phyloP scores from a whole-genome alignment of 495 filamentous ascomycete genomes.

The Talaromyces nanjingensis region DNA sequence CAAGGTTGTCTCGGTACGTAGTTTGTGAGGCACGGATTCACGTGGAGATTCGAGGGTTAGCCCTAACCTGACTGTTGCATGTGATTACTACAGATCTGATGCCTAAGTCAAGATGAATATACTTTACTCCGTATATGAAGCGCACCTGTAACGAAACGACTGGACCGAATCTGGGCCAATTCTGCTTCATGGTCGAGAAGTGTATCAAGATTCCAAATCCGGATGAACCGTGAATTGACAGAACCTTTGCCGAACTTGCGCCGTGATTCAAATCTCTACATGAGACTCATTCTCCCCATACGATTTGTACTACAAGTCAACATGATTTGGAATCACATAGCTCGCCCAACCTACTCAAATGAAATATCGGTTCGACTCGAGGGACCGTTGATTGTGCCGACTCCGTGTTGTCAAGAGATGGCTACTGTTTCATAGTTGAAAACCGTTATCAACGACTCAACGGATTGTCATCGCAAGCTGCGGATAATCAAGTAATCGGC shows the following conservation, averaged over 20 bases:
- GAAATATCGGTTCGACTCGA: not conserved
- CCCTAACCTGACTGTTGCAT: not conserved
- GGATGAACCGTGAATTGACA: not conserved
- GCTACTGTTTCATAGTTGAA: not conserved
- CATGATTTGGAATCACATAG: not conserved
- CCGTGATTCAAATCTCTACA: not conserved
- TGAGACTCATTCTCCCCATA: too few relatives aligned
- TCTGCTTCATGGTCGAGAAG: not conserved
- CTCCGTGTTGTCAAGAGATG: not conserved
- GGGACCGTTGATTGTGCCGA: not conserved
- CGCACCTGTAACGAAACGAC: too few relatives aligned
- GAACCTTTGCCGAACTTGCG: not conserved
- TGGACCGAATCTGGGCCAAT: not conserved
- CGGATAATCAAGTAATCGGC: not conserved
- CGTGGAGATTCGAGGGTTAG: not conserved
- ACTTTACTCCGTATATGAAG: too few relatives aligned
- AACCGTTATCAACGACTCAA: not conserved
- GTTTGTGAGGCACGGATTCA: not conserved
- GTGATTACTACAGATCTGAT: not conserved
- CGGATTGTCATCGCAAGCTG: not conserved
- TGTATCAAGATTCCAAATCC: not conserved
- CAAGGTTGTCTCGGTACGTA: not conserved
- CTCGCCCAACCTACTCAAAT: not conserved
- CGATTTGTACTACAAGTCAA: too few relatives aligned
- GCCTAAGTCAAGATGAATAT: not conserved